phyloP scores from a whole-genome alignment of 192 early-diverging fungal species.

The Backusella morwellensis region DNA sequence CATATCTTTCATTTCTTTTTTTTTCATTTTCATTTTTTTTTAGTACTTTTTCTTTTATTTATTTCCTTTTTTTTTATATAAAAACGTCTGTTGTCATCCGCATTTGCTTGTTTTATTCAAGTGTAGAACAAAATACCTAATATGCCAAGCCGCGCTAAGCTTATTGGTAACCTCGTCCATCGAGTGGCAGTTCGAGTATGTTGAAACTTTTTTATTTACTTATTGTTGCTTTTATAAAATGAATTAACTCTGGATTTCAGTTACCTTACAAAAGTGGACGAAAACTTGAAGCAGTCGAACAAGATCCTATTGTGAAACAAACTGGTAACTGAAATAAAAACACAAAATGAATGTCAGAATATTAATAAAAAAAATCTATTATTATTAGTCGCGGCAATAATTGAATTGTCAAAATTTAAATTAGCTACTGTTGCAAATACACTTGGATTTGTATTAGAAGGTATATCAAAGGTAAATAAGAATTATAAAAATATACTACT shows the following conservation, averaged over 20 bases:
- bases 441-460: conserved; percentile 69
- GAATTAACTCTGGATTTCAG: conserved; percentile 31
- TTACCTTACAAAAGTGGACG: conserved; percentile 66
- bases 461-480: conserved; percentile 58
- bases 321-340: conserved; percentile 19
- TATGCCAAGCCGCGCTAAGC: conserved; percentile 12
- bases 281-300: conserved; percentile 56
- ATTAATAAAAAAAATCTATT: background rate
- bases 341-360: background rate
- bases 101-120: background rate
- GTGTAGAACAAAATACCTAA: background rate
- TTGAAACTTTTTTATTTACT: background rate
- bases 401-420: conserved; percentile 71
- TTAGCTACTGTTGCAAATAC: conserved; percentile 64
- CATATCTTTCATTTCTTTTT: background rate
- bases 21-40: background rate
- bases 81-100: background rate
- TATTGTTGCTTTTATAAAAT: background rate
- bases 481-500: background rate
- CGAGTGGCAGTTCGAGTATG: conserved; percentile 20
- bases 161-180: conserved; percentile 17
- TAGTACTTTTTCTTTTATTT: background rate
- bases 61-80: background rate
- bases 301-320: conserved; percentile 71
- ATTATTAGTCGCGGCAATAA: conserved; percentile 58